Percentiles rank a stretch among this genome's conserved stretches.
phyloP scores from a whole-genome alignment of 2,329 filamentous ascomycete species.

The Fusarium hostae region DNA sequence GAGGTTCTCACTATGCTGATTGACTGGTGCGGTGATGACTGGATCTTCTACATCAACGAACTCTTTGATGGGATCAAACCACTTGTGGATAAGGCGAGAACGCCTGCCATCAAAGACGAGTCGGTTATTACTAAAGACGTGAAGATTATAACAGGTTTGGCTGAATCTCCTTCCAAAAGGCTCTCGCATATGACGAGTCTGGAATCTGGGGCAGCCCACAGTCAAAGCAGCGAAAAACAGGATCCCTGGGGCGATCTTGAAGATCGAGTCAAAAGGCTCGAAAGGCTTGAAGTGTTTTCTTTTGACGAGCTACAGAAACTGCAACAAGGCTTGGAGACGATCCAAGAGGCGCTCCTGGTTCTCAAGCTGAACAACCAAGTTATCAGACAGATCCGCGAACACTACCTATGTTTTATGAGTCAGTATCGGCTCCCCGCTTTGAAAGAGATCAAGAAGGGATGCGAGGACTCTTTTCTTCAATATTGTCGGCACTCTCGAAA shows the following conservation, averaged over 20 bases:
- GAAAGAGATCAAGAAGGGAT: neutral
- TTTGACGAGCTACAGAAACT: slow-evolving; percentile 15
- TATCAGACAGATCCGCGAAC: slow-evolving; percentile 20
- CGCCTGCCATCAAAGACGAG: neutral
- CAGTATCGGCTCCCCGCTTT: slow-evolving; percentile 1
- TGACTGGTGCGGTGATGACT: slow-evolving; percentile 31
- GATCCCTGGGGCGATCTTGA: neutral
- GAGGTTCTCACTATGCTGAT: slow-evolving; percentile 17
- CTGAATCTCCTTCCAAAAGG: neutral
- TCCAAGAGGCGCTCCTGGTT: slow-evolving; percentile 20
- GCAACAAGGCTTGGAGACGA: slow-evolving; percentile 7
- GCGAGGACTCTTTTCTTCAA: neutral
- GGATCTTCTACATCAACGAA: slow-evolving; percentile 30
- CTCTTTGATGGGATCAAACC: neutral
- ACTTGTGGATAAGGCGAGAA: slow-evolving; percentile 2
- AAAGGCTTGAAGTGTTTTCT: neutral
- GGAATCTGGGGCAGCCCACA: neutral
- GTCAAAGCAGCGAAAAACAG: neutral
- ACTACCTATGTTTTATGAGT: slow-evolving; percentile 14
- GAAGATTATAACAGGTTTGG: neutral
- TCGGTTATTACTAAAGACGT: neutral
- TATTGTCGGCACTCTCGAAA: neutral
- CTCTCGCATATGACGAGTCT: neutral
- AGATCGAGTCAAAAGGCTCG: neutral
- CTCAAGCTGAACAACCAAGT: slow-evolving; percentile 26